These are phyloP conservation scores for Zopfochytrium polystomum DNA, from an alignment of 371 early-diverging fungal species.

Conservation along the genomic window DNA sequence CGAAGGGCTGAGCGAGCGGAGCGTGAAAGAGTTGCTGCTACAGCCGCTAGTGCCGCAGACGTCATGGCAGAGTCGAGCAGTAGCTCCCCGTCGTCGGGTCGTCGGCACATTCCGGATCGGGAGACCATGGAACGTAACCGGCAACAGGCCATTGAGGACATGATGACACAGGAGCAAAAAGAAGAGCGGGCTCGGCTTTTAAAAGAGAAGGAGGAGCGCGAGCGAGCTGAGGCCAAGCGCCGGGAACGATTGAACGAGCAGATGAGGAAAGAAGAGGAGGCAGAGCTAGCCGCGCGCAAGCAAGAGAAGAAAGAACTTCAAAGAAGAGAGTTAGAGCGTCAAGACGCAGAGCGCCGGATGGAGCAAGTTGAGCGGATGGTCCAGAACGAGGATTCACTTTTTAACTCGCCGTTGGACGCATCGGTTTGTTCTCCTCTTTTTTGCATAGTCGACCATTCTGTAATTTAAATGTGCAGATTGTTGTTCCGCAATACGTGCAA, in stretches of 20 bases:
- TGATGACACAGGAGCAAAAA: no score
- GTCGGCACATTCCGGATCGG: no score
- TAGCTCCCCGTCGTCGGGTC: no score
- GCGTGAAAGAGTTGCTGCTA: no score
- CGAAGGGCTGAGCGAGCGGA: no score
- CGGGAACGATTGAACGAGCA: background rate
- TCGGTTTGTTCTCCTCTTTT: constrained; percentile 5
- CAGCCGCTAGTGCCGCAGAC: no score
- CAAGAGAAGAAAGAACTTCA: constrained; percentile 10
- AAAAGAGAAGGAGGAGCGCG: background rate
- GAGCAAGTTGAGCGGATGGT: constrained; percentile 16
- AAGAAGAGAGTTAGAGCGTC: constrained; percentile 17
- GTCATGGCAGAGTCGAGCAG: no score
- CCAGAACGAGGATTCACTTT: constrained; percentile 4
- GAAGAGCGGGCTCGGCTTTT: no score
- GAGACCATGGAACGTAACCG: no score
- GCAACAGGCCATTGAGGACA: no score
- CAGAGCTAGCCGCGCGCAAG: constrained; percentile 3
- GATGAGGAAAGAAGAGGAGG: constrained; percentile 10
- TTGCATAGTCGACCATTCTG: background rate
- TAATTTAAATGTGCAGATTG: constrained; percentile 13
- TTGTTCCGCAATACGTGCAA: constrained; percentile 41
- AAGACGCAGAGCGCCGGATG: constrained; percentile 23
- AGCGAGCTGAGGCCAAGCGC: constrained; percentile 2
- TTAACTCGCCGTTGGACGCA: constrained; percentile 4